Evolutionary conservation across 345 rosid species (phyloP), one percentile per base, ranked within the genome.

Genomic region (Lumnitzera littorea): DNA sequence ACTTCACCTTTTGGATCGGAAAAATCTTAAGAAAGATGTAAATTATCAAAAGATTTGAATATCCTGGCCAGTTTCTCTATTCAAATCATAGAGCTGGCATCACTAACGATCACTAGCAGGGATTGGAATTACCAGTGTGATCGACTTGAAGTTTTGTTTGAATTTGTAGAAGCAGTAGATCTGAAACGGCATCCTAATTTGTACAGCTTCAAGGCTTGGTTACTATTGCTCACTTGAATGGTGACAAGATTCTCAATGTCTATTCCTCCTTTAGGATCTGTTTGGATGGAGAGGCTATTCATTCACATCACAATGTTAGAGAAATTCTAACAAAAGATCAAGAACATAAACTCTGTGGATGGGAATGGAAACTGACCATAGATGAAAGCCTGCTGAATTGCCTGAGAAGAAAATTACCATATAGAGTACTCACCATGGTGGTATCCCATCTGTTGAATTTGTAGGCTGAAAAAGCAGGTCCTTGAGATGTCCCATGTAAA

Each of bases 151-250:
- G 70, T 73, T 59, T 63, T 50, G 72, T 89, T 89, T 41, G 96
- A 82, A 76, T 81, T 78, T 63, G 95, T 89, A 14, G 73, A 80
- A 46, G 95, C 91, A 63, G 95, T 86, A 50, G 96, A 80, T 80
- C 96, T 81, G 80, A 78, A 67, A 14, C 75, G 74, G 75, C 95
- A 84, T 55, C 95, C 95, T 64, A 78, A 51, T 75, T 76, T 82
- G 64, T 86, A 89, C 70, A 86, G 76, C 78, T 74, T 80, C 63
- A 84, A 58, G 75, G 87, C 86, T 69, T 89, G 79, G 74, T 76
- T 71, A 64, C 75, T 76, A 64, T 84, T 81, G 11, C 69, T 76
- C 55, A 89, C 89, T 73, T 74, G 77, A 55, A 77, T 67, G 54
- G 82, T 68, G 71, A 74, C 87, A 53, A 89, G 81, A 68, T 84